Evolutionary conservation across 164 flowering plant species (phyloP), one percentile per base, ranked within the genome.

Genomic region (Litsea cubeba): DNA sequence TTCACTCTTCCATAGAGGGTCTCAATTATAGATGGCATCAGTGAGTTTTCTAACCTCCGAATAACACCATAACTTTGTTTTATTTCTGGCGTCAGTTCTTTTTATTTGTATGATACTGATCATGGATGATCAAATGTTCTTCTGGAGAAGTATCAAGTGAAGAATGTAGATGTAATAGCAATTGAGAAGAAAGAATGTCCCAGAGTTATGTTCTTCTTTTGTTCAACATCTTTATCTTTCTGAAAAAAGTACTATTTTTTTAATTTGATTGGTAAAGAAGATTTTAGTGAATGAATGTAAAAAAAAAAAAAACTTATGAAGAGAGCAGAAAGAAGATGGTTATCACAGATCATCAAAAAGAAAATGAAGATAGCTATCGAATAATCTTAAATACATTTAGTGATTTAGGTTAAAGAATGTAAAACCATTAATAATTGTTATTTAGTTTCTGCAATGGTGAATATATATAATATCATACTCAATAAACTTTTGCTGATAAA

Each of bases 41-140:
- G 87, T 89, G 88, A 85, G 89, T 87, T 84, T 72, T 81, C 85
- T 84, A 76, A 78, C 75, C 83, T 81, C 62, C 65, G 76, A 72
- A 74, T 40, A 79, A 71, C n/a, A 75, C 68, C 26, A 32, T 57
- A 32, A 8, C 46, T 71, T 30, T 25, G 46, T n/a, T 73, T 51
- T 50, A 64, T 46, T 62, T 72, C 65, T 71, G 46, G 68, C 46
- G n/a, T 63, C 7, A 1, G 50, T 18, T 3, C 20, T 68, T 68
- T 30, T 12, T 32, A 46, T 68, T 30, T 30, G 5, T 40, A 1
- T 46, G 14, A 68, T 68, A 8, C 35, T 40, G 71, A 66, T 66
- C 71, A 10, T 46, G 26, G 18, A 40, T 68, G 25, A 68, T 40
- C 26, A n/a, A 46, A 8, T 49, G 46, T 32, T 26, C 69, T 66